Evolutionary conservation across 371 early-diverging fungal species (phyloP).

Genomic region (Mucor saturninus): DNA sequence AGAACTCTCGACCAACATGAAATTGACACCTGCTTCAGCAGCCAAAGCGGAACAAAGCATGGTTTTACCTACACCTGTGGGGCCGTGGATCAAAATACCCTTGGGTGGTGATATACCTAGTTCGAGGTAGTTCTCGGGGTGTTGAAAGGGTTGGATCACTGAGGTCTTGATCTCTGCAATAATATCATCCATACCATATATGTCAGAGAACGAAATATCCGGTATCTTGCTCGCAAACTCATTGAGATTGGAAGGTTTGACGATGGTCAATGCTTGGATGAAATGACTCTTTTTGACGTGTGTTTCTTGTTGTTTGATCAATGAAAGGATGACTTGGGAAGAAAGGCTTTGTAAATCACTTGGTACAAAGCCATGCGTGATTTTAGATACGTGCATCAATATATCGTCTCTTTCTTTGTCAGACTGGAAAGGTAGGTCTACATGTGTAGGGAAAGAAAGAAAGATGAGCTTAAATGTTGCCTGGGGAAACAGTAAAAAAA

Average conservation of each 20-base stretch:
- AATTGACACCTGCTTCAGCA: constrained; percentile 76
- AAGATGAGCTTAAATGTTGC: background rate
- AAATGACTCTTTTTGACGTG: constrained; percentile 37
- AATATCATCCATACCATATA: constrained; percentile 69
- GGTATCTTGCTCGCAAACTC: constrained; percentile 67
- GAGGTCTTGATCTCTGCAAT: constrained; percentile 68
- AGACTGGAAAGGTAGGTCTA: constrained; percentile 61
- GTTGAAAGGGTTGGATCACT: constrained; percentile 80
- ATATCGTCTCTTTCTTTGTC: constrained; percentile 48
- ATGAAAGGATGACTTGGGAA: constrained; percentile 51
- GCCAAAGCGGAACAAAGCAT: constrained; percentile 96
- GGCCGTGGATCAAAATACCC: constrained; percentile 98
- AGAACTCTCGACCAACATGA: constrained; percentile 77
- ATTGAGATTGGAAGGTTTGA: constrained; percentile 65
- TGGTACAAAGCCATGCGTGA: constrained; percentile 93
- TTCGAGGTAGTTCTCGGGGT: constrained; percentile 82
- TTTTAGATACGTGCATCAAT: constrained; percentile 83
- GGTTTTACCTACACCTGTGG: constrained; percentile 99
- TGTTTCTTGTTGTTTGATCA: constrained; percentile 39
- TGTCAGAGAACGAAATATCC: constrained; percentile 60
- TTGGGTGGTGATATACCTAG: constrained; percentile 94
- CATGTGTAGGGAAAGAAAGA: background rate
- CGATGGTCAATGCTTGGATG: constrained; percentile 44
- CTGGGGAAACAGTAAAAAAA: background rate
- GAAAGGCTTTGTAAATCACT: constrained; percentile 76